Evolutionary conservation across 2,329 filamentous ascomycete genomes (phyloP).

Genomic region (Acarospora socialis): DNA sequence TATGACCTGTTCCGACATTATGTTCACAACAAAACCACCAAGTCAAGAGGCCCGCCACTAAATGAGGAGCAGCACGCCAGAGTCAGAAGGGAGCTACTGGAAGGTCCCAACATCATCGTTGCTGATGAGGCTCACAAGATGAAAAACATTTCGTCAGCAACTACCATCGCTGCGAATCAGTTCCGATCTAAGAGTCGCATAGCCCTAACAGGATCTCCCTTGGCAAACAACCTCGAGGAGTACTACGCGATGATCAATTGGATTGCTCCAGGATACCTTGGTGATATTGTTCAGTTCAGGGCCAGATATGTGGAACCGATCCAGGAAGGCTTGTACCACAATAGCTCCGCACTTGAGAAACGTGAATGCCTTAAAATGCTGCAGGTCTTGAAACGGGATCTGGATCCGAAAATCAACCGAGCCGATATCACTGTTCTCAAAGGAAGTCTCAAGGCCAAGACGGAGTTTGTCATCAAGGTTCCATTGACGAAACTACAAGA

Average conservation of each 20-base stretch:
- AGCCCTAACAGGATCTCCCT: constrained; percentile 72
- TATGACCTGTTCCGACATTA: constrained; percentile 52
- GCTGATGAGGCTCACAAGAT: constrained; percentile 75
- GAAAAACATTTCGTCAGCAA: constrained; percentile 48
- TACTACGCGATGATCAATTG: constrained; percentile 82
- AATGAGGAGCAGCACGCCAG: constrained; percentile 25
- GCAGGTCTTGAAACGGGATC: constrained; percentile 53
- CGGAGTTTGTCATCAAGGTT: constrained; percentile 67
- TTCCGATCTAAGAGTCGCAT: constrained; percentile 60
- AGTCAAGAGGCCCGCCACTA: constrained; percentile 15
- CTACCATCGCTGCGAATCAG: constrained; percentile 38
- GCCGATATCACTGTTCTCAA: constrained; percentile 54
- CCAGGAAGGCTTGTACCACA: constrained; percentile 50
- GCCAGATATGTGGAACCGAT: constrained; percentile 61
- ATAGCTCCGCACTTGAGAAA: constrained; percentile 44
- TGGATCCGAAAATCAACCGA: constrained; percentile 66
- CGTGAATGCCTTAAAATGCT: constrained; percentile 52
- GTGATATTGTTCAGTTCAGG: constrained; percentile 52
- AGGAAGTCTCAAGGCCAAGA: constrained; percentile 56
- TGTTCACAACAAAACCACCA: constrained; percentile 23
- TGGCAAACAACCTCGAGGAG: constrained; percentile 71
- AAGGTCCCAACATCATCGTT: constrained; percentile 57
- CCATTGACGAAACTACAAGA: constrained; percentile 53
- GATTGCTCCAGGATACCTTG: constrained; percentile 68
- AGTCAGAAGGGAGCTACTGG: constrained; percentile 37